Evolutionary conservation across 257 asterid genomes (phyloP), one percentile per base, ranked within the genome.

Genomic region (Solanum piurae): DNA sequence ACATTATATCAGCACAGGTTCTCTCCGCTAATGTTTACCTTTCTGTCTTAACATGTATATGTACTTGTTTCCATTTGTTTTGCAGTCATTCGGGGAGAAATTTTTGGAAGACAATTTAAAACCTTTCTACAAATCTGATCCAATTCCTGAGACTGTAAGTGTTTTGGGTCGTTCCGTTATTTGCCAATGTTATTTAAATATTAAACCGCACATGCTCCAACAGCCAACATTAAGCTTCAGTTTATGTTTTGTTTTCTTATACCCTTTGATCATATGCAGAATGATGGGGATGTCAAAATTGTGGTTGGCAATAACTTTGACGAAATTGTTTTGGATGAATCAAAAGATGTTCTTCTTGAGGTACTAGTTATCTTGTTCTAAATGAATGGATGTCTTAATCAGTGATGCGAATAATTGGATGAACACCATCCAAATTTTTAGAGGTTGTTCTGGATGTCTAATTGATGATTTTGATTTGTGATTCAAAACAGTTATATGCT

Each of bases 291-390:
- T 91, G 97, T 97, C 82, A 97, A 93, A 93, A 91, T 95, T 88
- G 98, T 97, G 60, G 98, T 97, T 64, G 98, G 99, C 60, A 87
- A 95, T 89, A 97, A 95, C 94, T 95, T 97, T 25, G 99, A 97
- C 82, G 98, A 95, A 88, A 94, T 97, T 29, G 98, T 97, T 87
- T 88, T 97, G 94, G 98, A 97, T 71, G 98, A 95, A 90, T 97
- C 99, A 4, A 97, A 95, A 87, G 99, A 97, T 88, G 99, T 97
- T 92, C 98, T 97, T 91, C 95, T 97, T 27, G 99, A 97, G 99
- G 99, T 96, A 94, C 72, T 62, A 86, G 76, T 29, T 31, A 64
- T 86, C 85, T 52, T 86, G 64, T 79, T 25, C 23, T 42, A 16
- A 42, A 42, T 42, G 84, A 42, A 16, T 79, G 84, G 83, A 18